Evolutionary conservation across 495 filamentous ascomycete genomes (phyloP), one percentile per base, ranked within the genome.

Genomic region (Podospora conica): DNA sequence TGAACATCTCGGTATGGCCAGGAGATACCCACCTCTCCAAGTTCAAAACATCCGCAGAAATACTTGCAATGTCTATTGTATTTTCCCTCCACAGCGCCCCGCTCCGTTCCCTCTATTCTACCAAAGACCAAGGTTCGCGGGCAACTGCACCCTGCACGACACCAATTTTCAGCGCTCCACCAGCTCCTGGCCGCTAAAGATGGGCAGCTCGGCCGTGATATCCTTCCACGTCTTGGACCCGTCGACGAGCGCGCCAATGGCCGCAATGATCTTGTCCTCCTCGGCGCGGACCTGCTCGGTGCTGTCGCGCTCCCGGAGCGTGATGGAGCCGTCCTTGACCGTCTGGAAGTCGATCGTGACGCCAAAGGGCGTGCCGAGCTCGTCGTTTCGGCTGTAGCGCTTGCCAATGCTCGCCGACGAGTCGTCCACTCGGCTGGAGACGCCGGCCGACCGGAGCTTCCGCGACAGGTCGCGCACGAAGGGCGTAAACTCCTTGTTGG

Each of bases 331-430:
- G 71, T 92, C 90, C 74, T 91, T 82, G 53, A 91, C 70, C 24
- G 86, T 89, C 78, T 92, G 87, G 81, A 92, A 93, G 75, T 91
- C 88, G 68, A 90, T 76, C 0, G 88, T 91, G 70, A 90, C 81
- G 68, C 87, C 87, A 61, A 91, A 83, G 0, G 88, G 85, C 12
- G 88, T 90, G 63, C 88, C 88, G 18, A 92, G 82, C 76, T 93
- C 88, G 69, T 91, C 88, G 73, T 91, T 90, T 64, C 88, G 79
- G 71, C 85, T 82, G 74, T 90, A 88, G 29, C 90, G 84, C 79
- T 90, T 91, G 69, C 90, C 90, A 66, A 92, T 92, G 53, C 82
- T 86, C 11, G 89, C 87, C 28, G 82, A 83, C 12, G 85, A 87
- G 69, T 87, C 84, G 69, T 92, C 90, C 27, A 91, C 83, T 23